A percentile compares a stretch with the other conserved stretches of the same genome.
phyloP scores from a whole-genome alignment of 1,284 basidiomycete species.

The Trichosporon asahii region DNA sequence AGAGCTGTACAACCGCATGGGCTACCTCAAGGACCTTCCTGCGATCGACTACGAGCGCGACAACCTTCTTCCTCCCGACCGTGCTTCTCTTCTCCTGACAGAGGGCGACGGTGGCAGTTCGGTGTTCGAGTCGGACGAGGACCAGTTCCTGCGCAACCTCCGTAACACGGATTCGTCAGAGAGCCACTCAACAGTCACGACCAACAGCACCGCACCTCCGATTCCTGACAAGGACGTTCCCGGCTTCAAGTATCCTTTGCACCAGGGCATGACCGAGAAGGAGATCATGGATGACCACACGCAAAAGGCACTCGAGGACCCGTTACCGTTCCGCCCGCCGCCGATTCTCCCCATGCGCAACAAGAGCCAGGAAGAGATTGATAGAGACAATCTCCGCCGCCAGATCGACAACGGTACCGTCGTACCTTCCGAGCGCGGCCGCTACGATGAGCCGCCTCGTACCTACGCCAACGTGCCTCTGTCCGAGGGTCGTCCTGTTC shows the following conservation, averaged over 20 bases:
- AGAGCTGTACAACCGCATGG: constrained; percentile 4
- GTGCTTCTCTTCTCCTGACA: background rate
- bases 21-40: background rate
- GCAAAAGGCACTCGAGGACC: background rate
- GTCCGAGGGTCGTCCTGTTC: background rate
- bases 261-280: constrained; percentile 2
- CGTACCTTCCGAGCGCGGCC: background rate
- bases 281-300: constrained; percentile 1
- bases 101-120: background rate
- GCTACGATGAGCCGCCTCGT: background rate
- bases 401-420: constrained; percentile 4
- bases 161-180: background rate
- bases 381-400: background rate
- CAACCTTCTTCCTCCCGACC: background rate
- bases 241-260: background rate
- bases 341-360: background rate
- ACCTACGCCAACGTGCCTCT: background rate
- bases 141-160: constrained; percentile 1
- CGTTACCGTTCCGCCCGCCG: background rate
- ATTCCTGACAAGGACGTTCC: background rate
- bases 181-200: background rate
- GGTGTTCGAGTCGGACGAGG: background rate
- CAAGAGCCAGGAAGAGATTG: constrained; percentile 4
- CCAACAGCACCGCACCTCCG: background rate
- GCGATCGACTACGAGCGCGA: background rate